Conservation (phyloP, 371 early-diverging fungal genomes). For the Cokeromyces recurvatus region DNA sequence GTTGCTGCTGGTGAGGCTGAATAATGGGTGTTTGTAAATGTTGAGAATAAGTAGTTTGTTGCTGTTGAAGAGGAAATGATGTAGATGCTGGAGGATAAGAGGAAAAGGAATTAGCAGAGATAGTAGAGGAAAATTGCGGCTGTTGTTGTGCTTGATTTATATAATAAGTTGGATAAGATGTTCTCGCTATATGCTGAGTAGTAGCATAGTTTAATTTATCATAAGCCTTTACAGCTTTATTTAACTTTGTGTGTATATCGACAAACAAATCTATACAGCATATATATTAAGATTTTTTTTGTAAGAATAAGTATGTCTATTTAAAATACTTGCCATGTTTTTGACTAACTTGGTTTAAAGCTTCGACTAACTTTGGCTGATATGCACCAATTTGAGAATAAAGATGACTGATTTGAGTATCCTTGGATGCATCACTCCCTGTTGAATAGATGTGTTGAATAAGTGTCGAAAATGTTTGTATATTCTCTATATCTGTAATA, state of each 20-base stretch:
- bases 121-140: no score
- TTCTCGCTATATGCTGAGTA: no score
- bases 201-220: conserved; percentile 74
- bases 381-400: conserved; percentile 68
- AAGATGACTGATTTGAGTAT: conserved; percentile 62
- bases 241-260: conserved; percentile 68
- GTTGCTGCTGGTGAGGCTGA: neutral
- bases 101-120: no score
- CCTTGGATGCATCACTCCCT: conserved; percentile 55
- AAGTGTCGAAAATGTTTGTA: conserved; percentile 62
- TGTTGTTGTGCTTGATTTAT: neutral
- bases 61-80: neutral
- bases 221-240: conserved; percentile 72
- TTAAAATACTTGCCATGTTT: conserved; percentile 45
- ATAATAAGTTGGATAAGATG: neutral
- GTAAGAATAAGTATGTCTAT: conserved; percentile 10
- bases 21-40: conserved; percentile 5
- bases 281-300: neutral
- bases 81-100: no score
- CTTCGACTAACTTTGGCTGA: conserved; percentile 67
- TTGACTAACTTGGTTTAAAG: conserved; percentile 57
- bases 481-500: conserved; percentile 64
- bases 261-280: conserved; percentile 36
- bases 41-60: neutral
- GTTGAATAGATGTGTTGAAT: conserved; percentile 54